phyloP scores from a whole-genome alignment of 1,139 yeast genomes.

The Fermentozyma sake region DNA sequence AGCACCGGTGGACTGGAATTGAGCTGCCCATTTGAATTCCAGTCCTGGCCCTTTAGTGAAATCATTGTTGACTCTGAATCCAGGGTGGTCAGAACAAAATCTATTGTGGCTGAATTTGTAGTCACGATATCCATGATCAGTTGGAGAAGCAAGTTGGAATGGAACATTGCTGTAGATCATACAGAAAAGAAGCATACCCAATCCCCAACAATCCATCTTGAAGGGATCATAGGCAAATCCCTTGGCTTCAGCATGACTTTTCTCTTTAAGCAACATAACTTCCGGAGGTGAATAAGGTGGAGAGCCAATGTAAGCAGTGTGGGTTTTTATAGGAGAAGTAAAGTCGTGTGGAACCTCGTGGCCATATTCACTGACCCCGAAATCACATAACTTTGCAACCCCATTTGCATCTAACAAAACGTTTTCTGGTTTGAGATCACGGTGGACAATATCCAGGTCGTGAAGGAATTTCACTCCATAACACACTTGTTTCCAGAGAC shows the following conservation, averaged over 20 bases:
- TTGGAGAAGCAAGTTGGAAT: constrained; percentile 47
- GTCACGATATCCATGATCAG: constrained; percentile 55
- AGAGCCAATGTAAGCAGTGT: constrained; percentile 60
- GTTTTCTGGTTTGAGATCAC: constrained; percentile 67
- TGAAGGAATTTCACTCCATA: constrained; percentile 54
- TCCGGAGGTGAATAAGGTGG: constrained; percentile 83
- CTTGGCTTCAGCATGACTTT: constrained; percentile 31
- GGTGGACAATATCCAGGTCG: constrained; percentile 54
- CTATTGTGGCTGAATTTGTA: constrained; percentile 51
- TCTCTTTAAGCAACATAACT: constrained; percentile 51
- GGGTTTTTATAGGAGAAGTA: constrained; percentile 39
- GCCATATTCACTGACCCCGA: constrained; percentile 68
- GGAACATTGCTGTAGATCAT: constrained; percentile 59
- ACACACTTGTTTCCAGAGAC: constrained; percentile 57
- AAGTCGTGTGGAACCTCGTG: constrained; percentile 55
- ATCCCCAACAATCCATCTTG: constrained; percentile 68
- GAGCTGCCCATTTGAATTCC: constrained; percentile 62
- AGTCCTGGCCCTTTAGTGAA: constrained; percentile 57
- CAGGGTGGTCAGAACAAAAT: constrained; percentile 46
- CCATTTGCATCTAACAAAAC: constrained; percentile 54
- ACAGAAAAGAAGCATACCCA: constrained; percentile 64
- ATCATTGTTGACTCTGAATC: constrained; percentile 47
- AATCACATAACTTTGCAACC: constrained; percentile 66
- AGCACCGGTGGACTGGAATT: constrained; percentile 55
- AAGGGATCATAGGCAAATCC: constrained; percentile 59